A percentile compares a stretch with the other conserved stretches of the same genome.
Conservation (phyloP, 2,329 filamentous ascomycete species). For the Ascosphaera apis region DNA sequence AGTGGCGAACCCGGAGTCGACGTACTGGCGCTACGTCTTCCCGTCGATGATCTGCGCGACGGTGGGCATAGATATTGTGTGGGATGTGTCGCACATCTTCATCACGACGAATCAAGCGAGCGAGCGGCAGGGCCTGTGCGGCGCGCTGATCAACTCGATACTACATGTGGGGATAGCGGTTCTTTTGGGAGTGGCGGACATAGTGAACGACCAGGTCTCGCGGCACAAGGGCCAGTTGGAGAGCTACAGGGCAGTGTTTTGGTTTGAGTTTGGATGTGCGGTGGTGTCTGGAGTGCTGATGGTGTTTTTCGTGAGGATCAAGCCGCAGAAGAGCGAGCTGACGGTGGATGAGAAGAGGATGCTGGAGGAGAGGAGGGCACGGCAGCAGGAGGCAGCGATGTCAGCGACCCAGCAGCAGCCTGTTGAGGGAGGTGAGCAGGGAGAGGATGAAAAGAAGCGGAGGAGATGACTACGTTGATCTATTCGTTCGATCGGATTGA, state of each 20-base stretch:
- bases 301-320: slow-evolving; percentile 28
- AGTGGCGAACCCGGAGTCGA: slow-evolving; percentile 31
- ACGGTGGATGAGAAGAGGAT: slow-evolving; percentile 32
- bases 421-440: too few relatives aligned
- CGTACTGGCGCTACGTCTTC: slow-evolving; percentile 54
- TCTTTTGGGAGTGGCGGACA: slow-evolving; percentile 46
- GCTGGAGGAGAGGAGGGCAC: slow-evolving; percentile 5
- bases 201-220: slow-evolving; percentile 28
- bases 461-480: too few relatives aligned
- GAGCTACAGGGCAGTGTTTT: slow-evolving; percentile 41
- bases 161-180: slow-evolving; percentile 51
- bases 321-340: slow-evolving; percentile 32
- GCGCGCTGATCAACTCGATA: slow-evolving; percentile 46
- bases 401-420: too few relatives aligned
- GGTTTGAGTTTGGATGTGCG: slow-evolving; percentile 38
- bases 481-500: too few relatives aligned
- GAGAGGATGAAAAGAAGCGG: too few relatives aligned
- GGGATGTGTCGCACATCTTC: slow-evolving; percentile 54
- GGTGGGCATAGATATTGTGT: slow-evolving; percentile 51
- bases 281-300: slow-evolving; percentile 30
- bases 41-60: slow-evolving; percentile 39
- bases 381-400: not conserved
- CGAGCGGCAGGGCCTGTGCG: slow-evolving; percentile 45
- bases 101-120: slow-evolving; percentile 49
- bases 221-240: slow-evolving; percentile 18